Percentiles rank a stretch among this genome's conserved stretches.
Evolutionary conservation across 78 protist species (phyloP).

Genomic region (Planoprotostelium fungivorum): DNA sequence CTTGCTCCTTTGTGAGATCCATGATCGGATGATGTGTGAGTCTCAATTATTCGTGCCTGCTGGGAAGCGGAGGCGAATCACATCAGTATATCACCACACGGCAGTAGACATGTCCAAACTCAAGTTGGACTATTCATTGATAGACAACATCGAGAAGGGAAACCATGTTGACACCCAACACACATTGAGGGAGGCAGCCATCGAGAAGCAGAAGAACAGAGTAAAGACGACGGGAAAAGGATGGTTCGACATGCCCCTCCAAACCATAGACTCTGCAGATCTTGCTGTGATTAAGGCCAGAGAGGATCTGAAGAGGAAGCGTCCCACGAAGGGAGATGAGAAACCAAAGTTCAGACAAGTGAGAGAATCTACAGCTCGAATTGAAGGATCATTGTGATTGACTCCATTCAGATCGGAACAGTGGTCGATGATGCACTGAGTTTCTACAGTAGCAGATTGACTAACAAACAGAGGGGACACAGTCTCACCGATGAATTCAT

Average conservation of each 20-base stretch:
- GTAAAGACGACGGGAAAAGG: neutral
- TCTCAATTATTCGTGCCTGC: too few relatives aligned
- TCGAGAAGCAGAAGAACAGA: neutral
- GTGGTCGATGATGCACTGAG: neutral
- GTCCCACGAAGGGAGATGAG: neutral
- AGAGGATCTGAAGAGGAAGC: neutral
- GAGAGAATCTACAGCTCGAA: neutral
- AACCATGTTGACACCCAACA: neutral
- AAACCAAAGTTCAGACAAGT: neutral
- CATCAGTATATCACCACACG: neutral
- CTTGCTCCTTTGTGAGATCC: neutral
- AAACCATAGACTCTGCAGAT: neutral
- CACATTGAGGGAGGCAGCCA: neutral
- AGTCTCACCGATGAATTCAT: neutral
- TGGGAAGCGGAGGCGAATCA: neutral
- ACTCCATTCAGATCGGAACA: neutral
- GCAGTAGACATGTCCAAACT: neutral
- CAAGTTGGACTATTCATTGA: neutral
- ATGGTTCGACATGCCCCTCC: neutral
- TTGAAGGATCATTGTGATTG: neutral
- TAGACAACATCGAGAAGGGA: neutral
- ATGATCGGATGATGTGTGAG: too few relatives aligned
- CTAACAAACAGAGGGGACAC: neutral
- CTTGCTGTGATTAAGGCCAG: neutral
- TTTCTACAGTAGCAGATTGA: neutral